phyloP scores from a whole-genome alignment of 768 basidiomycete species.

The Lentinula guzmanii region DNA sequence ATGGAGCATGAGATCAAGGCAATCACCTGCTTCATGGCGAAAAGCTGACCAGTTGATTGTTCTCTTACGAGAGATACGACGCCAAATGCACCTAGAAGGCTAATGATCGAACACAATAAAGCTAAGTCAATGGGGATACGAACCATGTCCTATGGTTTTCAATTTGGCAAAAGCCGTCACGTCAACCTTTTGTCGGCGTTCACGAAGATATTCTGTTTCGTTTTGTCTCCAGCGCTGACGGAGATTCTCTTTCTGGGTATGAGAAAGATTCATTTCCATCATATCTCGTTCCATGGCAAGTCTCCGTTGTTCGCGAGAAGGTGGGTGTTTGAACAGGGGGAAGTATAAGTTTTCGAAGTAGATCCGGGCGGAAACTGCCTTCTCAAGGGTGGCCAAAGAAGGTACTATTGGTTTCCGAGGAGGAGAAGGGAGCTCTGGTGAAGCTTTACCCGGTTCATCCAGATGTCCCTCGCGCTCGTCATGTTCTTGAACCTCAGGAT shows the following conservation, averaged over 20 bases:
- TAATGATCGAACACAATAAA: conserved; percentile 7
- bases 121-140: conserved; percentile 16
- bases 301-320: conserved; percentile 80
- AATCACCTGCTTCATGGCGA: conserved; percentile 93
- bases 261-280: conserved; percentile 62
- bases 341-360: conserved; percentile 93
- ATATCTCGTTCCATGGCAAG: conserved; percentile 87
- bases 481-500: conserved; percentile 61
- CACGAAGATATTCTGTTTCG: conserved; percentile 87
- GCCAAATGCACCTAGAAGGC: conserved; percentile 77
- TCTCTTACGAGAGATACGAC: conserved; percentile 92
- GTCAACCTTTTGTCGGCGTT: conserved; percentile 76
- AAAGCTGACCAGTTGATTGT: conserved; percentile 70
- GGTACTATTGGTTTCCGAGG: conserved; percentile 66
- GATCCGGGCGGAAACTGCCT: conserved; percentile 86
- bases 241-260: conserved; percentile 64
- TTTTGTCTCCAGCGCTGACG: conserved; percentile 78
- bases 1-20: conserved; percentile 10
- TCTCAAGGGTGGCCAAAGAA: conserved; percentile 88
- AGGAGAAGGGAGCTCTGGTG: conserved; percentile 26
- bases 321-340: conserved; percentile 75
- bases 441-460: conserved; percentile 22
- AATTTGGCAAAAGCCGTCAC: conserved; percentile 82
- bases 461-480: conserved; percentile 36
- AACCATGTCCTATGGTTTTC: conserved; percentile 94